phyloP scores from a whole-genome alignment of 805 yeast species.

The Candida tammaniensis region DNA sequence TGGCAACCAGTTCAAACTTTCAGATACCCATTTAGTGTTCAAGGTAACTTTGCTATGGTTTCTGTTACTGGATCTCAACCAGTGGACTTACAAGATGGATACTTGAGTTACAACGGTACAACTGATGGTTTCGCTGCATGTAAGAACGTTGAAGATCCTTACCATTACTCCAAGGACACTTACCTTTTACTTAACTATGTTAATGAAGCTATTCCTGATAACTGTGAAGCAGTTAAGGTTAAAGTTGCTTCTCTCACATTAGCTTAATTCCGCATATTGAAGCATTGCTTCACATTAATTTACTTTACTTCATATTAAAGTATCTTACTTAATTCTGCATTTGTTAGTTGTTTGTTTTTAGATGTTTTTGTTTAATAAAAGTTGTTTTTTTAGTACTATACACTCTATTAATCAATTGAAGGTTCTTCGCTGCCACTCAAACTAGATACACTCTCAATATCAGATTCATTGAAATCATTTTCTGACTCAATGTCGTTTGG shows the following conservation, averaged over 20 bases:
- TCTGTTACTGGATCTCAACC: constrained; percentile 6
- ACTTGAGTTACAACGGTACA: constrained; percentile 17
- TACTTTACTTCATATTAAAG: no score
- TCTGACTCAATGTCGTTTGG: constrained; percentile 13
- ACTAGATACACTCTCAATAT: constrained; percentile 12
- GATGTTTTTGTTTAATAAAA: not conserved
- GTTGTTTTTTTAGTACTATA: constrained; percentile 1
- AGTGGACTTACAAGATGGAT: constrained; percentile 13
- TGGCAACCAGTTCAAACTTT: not conserved
- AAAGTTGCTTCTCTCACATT: constrained; percentile 1
- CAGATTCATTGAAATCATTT: constrained; percentile 7
- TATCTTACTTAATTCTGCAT: not conserved
- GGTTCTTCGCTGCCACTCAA: constrained; percentile 14
- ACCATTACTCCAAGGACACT: constrained; percentile 19
- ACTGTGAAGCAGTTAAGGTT: constrained; percentile 1
- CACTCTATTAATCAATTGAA: no score
- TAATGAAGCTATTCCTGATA: not conserved
- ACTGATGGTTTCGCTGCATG: constrained; percentile 22
- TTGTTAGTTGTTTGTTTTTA: not conserved
- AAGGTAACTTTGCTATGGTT: constrained; percentile 4
- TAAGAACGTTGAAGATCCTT: constrained; percentile 26
- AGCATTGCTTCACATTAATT: not conserved
- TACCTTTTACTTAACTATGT: constrained; percentile 6
- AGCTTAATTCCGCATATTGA: not conserved
- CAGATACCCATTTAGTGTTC: constrained; percentile 5